Base-by-base conservation (phyloP, 2,329 filamentous ascomycete genomes). In the Paecilomyces sp. region DNA sequence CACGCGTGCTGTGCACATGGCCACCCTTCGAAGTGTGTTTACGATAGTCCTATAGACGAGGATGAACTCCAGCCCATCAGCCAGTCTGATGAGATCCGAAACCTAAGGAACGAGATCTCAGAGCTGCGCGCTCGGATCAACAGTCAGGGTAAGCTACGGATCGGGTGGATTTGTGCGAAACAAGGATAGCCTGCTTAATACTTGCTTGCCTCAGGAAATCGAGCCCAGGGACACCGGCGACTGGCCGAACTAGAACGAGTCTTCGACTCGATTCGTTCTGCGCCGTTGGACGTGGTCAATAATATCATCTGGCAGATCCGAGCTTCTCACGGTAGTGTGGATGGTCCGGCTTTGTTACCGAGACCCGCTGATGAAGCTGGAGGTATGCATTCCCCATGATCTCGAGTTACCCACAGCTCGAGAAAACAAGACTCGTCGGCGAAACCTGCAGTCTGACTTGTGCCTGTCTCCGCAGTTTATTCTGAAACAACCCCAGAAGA, bases 1-100 rank as follows among this genome's bases (percentile, higher is more conserved):
- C 72, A 75, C 60, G 72, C 73, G 57, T 75, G 73, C 61, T 75
- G 73, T 59, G 72, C 73, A 7, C 72, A 75, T 63, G 73, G 73
- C 3, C 73, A 75, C 56, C 73, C 73, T 0, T 74, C 73, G 15
- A 70, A 72, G 63, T 75, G 73, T 58, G 67, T 72, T 11, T 75
- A 74, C 60, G 72, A 75, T 36, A 34, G 56, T n/a, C 63, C 60
- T 6, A 58, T 67, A 8, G 65, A 69, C 3, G 72, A 71, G 7
- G 73, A 75, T 31, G 70, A 72, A 30, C 64, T 68, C 34, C 66
- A 65, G 33, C 73, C 73, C 6, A 70, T 75, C 54, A 70, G 68
- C 31, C 73, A 75, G 51, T 68, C 70, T 9, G 73, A 75, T 25
- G 73, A 75, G 62, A 75, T 75, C 52, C 64, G 64, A 22, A 72